These are phyloP conservation scores for Ogataea hybrid DNA, from an alignment of 1,139 yeast genomes.

Conservation along the genomic window DNA sequence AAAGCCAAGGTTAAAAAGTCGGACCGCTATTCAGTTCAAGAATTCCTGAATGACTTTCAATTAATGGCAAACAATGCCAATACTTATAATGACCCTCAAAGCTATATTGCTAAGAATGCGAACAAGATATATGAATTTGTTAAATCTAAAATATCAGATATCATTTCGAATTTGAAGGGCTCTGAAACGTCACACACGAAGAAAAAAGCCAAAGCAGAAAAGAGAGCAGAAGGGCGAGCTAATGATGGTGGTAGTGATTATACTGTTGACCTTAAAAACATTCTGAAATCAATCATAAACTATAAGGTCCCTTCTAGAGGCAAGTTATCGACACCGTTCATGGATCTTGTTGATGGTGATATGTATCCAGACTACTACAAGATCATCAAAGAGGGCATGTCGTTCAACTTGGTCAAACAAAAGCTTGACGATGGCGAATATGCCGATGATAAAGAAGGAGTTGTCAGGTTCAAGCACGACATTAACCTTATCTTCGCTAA, in stretches of 20 bases:
- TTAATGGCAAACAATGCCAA: slow-evolving; percentile 58
- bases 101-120: slow-evolving; percentile 61
- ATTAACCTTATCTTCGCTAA: slow-evolving; percentile 51
- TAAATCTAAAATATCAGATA: slow-evolving; percentile 39
- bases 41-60: slow-evolving; percentile 55
- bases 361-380: slow-evolving; percentile 61
- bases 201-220: slow-evolving; percentile 7
- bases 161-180: slow-evolving; percentile 13
- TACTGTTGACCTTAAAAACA: slow-evolving; percentile 9
- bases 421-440: slow-evolving; percentile 44
- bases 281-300: slow-evolving; percentile 19
- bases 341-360: slow-evolving; percentile 53
- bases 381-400: slow-evolving; percentile 54
- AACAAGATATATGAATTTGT: slow-evolving; percentile 43
- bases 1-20: slow-evolving; percentile 42
- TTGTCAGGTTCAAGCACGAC: slow-evolving; percentile 48
- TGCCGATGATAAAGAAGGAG: slow-evolving; percentile 37
- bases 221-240: background rate
- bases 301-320: slow-evolving; percentile 25
- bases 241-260: background rate
- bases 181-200: slow-evolving; percentile 1
- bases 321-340: slow-evolving; percentile 52
- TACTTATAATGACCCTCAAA: slow-evolving; percentile 58
- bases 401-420: slow-evolving; percentile 46
- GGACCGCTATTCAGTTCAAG: slow-evolving; percentile 37